These are phyloP conservation scores for Fragaria ananassa DNA, from an alignment of 306 rosid genomes.

Conservation along the genomic window DNA sequence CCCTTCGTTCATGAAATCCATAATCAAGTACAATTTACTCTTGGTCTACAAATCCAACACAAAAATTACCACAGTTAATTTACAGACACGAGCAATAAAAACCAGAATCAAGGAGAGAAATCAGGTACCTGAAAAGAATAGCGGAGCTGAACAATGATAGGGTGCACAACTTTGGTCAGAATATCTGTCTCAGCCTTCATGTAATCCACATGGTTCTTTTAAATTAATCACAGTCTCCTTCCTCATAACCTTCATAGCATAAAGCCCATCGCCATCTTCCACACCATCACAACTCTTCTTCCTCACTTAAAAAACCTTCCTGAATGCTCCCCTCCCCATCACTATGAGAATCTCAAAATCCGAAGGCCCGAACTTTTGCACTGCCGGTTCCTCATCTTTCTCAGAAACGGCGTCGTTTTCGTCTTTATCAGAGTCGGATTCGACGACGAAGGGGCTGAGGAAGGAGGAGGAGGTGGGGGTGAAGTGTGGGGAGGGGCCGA, in stretches of 20 bases:
- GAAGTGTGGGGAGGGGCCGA: conserved; percentile 85
- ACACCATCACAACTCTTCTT: conserved; percentile 31
- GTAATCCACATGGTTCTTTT: conserved; percentile 83
- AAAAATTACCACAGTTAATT: not conserved
- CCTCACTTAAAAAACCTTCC: conserved; percentile 80
- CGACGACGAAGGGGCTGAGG: conserved; percentile 34
- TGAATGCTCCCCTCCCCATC: conserved; percentile 82
- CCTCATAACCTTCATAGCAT: conserved; percentile 94
- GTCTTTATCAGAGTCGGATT: conserved; percentile 42
- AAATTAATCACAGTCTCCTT: conserved; percentile 71
- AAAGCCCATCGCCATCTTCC: conserved; percentile 48
- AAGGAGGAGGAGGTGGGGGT: conserved; percentile 32
- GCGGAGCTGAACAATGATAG: conserved; percentile 83
- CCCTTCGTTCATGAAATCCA: conserved; percentile 91
- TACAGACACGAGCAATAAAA: not conserved
- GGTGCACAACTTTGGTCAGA: conserved; percentile 82
- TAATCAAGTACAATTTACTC: conserved; percentile 75
- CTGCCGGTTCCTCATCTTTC: conserved; percentile 12
- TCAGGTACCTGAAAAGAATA: conserved; percentile 72
- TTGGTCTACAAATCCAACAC: conserved; percentile 50
- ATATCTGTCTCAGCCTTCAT: conserved; percentile 95
- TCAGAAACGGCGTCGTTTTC: conserved; percentile 35
- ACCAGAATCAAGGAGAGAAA: no score
- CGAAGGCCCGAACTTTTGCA: conserved; percentile 54
- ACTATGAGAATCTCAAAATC: conserved; percentile 79